These are phyloP conservation scores for Trapa bicornis DNA, from an alignment of 345 rosid species.

Conservation along the genomic window DNA sequence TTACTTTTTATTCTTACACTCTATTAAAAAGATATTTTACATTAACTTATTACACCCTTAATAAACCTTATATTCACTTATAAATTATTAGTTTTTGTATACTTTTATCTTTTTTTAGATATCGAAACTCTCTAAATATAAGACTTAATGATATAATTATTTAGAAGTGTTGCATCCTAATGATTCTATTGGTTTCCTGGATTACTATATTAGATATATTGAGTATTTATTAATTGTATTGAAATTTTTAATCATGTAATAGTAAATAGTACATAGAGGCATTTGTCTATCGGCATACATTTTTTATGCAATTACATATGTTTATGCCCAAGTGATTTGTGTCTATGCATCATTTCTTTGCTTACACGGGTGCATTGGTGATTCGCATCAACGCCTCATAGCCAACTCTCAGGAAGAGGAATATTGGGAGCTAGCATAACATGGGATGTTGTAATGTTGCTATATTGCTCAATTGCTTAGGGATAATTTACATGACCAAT, in stretches of 20 bases:
- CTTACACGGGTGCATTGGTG: conserved; percentile 65
- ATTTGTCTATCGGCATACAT: background rate
- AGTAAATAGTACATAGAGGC: background rate
- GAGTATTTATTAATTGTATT: background rate
- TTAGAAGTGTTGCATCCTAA: background rate
- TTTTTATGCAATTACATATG: background rate
- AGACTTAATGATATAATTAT: background rate
- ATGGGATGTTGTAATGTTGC: background rate
- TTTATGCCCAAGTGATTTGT: background rate
- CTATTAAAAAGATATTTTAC: background rate
- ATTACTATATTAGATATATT: background rate
- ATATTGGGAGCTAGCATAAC: background rate
- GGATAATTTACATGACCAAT: background rate
- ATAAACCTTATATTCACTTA: background rate
- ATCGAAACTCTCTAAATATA: background rate
- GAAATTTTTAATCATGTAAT: background rate
- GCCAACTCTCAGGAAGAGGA: background rate
- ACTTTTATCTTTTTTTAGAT: background rate
- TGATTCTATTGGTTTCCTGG: background rate
- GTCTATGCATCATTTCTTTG: background rate
- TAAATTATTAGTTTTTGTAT: background rate
- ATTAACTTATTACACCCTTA: background rate
- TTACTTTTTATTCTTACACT: background rate
- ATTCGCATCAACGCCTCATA: conserved; percentile 64
- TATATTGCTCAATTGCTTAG: background rate